phyloP scores from a whole-genome alignment of 257 asterid genomes.

The Forsythia suspensa region DNA sequence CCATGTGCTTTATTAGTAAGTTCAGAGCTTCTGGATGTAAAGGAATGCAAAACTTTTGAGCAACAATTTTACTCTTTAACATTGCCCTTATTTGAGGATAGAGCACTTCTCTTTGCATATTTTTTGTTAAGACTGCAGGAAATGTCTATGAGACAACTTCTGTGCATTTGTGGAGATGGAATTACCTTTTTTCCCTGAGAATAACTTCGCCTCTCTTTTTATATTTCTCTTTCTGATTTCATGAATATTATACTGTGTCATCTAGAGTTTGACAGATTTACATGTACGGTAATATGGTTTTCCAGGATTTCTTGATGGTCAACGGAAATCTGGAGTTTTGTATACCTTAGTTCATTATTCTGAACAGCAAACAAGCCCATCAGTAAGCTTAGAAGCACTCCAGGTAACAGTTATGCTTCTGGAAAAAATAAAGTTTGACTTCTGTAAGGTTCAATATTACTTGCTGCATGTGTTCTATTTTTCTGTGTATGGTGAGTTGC shows the following conservation, averaged over 20 bases:
- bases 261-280: constrained; percentile 19
- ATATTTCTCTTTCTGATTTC: not conserved
- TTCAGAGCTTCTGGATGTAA: constrained; percentile 9
- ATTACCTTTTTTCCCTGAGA: not conserved
- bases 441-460: constrained; percentile 9
- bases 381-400: constrained; percentile 74
- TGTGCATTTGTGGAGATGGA: not conserved
- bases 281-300: constrained; percentile 27
- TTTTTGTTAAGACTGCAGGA: constrained; percentile 6
- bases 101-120: not conserved
- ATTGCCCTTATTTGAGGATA: not conserved
- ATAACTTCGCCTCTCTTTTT: constrained; percentile 8
- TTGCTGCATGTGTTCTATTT: constrained; percentile 16
- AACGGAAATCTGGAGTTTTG: constrained; percentile 57
- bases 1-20: not conserved
- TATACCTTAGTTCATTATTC: constrained; percentile 52
- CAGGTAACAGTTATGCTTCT: constrained; percentile 59
- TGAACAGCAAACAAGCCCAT: constrained; percentile 56
- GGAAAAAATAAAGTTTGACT: constrained; percentile 14
- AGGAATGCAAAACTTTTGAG: not conserved
- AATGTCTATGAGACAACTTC: not conserved
- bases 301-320: constrained; percentile 61
- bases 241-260: constrained; percentile 1
- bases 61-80: not conserved
- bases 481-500: constrained; percentile 1